Evolutionary conservation across 805 yeast species (phyloP), one percentile per base, ranked within the genome.

Genomic region (Wickerhamiella lipophila): DNA sequence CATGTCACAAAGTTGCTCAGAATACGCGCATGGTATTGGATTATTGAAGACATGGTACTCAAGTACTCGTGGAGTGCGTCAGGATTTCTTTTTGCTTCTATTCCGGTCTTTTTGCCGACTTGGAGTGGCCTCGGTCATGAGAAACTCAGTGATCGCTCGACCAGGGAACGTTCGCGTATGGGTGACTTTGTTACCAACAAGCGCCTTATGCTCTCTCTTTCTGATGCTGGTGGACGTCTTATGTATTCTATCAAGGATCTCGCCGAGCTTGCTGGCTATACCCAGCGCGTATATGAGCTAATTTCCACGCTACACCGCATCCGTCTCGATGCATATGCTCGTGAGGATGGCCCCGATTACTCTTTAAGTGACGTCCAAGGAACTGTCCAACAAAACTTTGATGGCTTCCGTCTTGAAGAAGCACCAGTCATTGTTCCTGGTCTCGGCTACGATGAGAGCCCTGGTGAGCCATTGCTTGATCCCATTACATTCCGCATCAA

Each of bases 41-140:
- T 84, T 53, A 64, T 83, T 51, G 96, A 88, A 67, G 94, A 86
- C 60, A 85, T 86, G 59, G 77, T 87, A 43, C 73, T 88, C 63
- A 88, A 87, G 66, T 86, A 84, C 60, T 78, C 89, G 11, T 88
- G 96, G 96, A 86, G 95, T 2, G 95, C 94, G 0, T 74, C 88
- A 66, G 96, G 96, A n/a, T 87, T 86, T 62, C 65, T 87, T 19
- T 87, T 85, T 67, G 84, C 95, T 0, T 82, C 95, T 1, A 73
- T 88, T 53, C 97, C 97, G 2, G 88, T 88, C 15, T 76, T 87
- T 47, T 63, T 85, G 50, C 80, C 79, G 16, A 63, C 71, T 3
- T 55, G 72, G 52, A 62, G 57, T 50, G 9, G 49, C 52, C 15
- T 41, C 42, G 12, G 55, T 53, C 22, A 30, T 53, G 52, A 49